Base-by-base conservation (phyloP, 2,329 filamentous ascomycete species). In the Fusarium albidum region DNA sequence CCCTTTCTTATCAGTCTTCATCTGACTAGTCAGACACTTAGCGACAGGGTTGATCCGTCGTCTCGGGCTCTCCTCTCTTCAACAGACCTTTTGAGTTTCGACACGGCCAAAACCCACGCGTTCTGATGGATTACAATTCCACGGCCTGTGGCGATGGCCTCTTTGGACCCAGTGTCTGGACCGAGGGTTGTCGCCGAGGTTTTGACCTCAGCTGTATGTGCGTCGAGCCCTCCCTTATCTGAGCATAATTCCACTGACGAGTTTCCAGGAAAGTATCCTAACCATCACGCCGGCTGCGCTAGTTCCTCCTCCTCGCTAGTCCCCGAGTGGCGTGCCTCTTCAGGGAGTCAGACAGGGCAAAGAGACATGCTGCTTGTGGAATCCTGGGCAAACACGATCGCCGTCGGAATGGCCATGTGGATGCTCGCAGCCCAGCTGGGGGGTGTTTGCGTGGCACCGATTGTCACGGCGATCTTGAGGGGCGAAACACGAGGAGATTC, bases 351-450 rank as follows among this genome's bases (percentile, higher is more conserved):
- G 69, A 70, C 49, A 60, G 50, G 38, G 45, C 68, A 3, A 66
- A 66, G 33, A 53, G 61, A 7, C 54, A 29, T 59, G 15, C 48
- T 73, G 10, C 46, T 71, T 7, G 57, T 72, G 9, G 70, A 73
- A 32, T 66, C 58, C 2, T 73, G 68, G 67, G 68, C 69, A 2
- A 71, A 71, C 6, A 54, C 61, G 1, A 44, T 73, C 9, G 69
- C 68, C 1, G 68, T 73, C 1, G 65, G 48, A 1, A 67, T 73
- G 34, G 64, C 70, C 4, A 66, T 71, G 34, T 73, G 64, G 56
- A 49, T 73, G 52, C 43, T 73, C 25, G 57, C 63, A 14, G 59
- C 57, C 11, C 71, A 72, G n/a, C 64, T 73, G 4, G 70, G 71
- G 1, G 67, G 65, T 17, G 71, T 72, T 10, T 71, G 68, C 15